Conservation (phyloP, 1,284 basidiomycete genomes). For the Ceratobasidium theobromae region DNA sequence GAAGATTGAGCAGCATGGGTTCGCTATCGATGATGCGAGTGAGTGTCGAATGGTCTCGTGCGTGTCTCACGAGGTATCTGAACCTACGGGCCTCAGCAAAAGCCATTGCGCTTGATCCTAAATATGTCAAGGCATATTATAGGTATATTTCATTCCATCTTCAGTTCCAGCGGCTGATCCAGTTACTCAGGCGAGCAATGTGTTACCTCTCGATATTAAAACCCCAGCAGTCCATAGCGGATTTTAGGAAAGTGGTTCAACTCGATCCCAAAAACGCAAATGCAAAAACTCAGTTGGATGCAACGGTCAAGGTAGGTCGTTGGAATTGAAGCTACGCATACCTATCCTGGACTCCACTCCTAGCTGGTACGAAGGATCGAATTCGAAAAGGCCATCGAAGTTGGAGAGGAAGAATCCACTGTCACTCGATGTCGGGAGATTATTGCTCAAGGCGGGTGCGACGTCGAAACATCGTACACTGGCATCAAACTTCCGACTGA, state of each 20-base stretch:
- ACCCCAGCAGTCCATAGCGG: conserved; percentile 78
- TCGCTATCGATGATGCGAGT: conserved; percentile 78
- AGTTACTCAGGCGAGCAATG: conserved; percentile 71
- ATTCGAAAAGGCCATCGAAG: conserved; percentile 92
- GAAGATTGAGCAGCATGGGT: conserved; percentile 74
- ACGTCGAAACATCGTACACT: conserved; percentile 65
- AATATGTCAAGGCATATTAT: conserved; percentile 91
- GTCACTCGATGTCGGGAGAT: conserved; percentile 73
- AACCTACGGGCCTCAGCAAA: conserved; percentile 53
- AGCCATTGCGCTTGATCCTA: conserved; percentile 86
- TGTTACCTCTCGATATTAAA: conserved; percentile 90
- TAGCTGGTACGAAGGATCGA: conserved; percentile 59
- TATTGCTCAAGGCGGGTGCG: conserved; percentile 76
- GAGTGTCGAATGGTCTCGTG: conserved; percentile 41
- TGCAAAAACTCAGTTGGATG: conserved; percentile 78
- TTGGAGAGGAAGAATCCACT: conserved; percentile 80
- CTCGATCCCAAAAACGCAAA: conserved; percentile 86
- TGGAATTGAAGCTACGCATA: background rate
- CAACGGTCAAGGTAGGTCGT: conserved; percentile 70
- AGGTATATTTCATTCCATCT: conserved; percentile 50
- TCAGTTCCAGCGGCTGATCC: background rate
- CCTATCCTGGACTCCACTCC: background rate
- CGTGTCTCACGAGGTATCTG: conserved; percentile 24
- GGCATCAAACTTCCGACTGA: conserved; percentile 58
- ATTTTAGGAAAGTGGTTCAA: conserved; percentile 84